Evolutionary conservation across 768 basidiomycete genomes (phyloP).

Genomic region (Gloeopeniophorella convolvens): DNA sequence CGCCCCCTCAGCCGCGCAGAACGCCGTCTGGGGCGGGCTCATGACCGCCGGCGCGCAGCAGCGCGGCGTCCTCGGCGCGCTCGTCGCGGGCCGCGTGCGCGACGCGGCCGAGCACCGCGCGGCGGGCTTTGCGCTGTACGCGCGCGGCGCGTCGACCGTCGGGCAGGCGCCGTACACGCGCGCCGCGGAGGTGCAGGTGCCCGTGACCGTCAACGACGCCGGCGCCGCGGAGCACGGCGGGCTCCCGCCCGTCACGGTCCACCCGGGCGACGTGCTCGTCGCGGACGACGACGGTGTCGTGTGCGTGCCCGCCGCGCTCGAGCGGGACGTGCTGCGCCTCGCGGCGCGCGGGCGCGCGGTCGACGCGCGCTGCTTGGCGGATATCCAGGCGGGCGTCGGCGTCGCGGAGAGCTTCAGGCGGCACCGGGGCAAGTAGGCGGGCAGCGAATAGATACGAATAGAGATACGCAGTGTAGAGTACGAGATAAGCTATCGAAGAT

Average conservation of each 20-base stretch:
- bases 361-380: slow-evolving; percentile 66
- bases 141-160: slow-evolving; percentile 74
- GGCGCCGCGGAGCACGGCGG: slow-evolving; percentile 28
- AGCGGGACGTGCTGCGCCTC: slow-evolving; percentile 47
- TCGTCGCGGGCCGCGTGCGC: slow-evolving; percentile 81
- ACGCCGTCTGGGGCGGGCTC: slow-evolving; percentile 88
- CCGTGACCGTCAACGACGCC: slow-evolving; percentile 41
- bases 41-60: slow-evolving; percentile 83
- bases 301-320: slow-evolving; percentile 54
- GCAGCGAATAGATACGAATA: slow-evolving; percentile 8
- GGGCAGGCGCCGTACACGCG: slow-evolving; percentile 84
- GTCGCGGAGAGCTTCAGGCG: slow-evolving; percentile 73
- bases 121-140: slow-evolving; percentile 73
- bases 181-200: slow-evolving; percentile 66
- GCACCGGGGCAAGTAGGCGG: slow-evolving; percentile 48
- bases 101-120: slow-evolving; percentile 74
- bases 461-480: background rate
- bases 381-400: slow-evolving; percentile 69
- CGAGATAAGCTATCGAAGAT: no score
- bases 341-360: slow-evolving; percentile 54
- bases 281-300: slow-evolving; percentile 89
- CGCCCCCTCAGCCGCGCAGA: slow-evolving; percentile 50
- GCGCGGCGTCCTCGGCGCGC: slow-evolving; percentile 61
- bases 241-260: slow-evolving; percentile 51
- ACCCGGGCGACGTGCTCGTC: slow-evolving; percentile 78